Conservation (phyloP, 2,329 filamentous ascomycete species). For the Venturia aucupariae region DNA sequence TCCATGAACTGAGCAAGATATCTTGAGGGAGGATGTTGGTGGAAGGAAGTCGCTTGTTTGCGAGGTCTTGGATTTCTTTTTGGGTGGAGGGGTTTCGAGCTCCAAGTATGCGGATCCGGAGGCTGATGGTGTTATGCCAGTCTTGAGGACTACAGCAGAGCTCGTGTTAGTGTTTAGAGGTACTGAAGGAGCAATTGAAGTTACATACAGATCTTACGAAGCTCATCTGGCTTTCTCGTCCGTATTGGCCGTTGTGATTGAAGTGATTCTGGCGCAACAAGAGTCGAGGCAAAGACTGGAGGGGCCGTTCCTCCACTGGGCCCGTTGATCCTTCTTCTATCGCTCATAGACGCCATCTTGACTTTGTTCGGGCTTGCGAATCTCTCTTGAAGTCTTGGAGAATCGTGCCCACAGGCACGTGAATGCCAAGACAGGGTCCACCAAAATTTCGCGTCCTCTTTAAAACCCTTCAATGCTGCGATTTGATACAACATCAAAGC, state of each 20-base stretch:
- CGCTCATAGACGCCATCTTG: constrained; percentile 45
- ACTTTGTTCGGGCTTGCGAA: background rate
- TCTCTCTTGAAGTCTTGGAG: background rate
- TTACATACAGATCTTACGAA: constrained; percentile 76
- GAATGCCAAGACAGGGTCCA: background rate
- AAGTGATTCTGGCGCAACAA: constrained; percentile 37
- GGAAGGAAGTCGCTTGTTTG: constrained; percentile 37
- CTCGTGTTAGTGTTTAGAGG: constrained; percentile 18
- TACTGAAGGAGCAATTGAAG: constrained; percentile 1
- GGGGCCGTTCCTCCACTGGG: constrained; percentile 68
- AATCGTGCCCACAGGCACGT: background rate
- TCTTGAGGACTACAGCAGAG: constrained; percentile 64
- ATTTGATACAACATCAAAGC: background rate
- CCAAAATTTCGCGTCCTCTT: background rate
- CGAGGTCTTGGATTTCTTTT: constrained; percentile 28
- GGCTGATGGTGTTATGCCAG: constrained; percentile 83
- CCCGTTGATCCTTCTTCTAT: constrained; percentile 84
- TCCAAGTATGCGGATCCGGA: constrained; percentile 86
- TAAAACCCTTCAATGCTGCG: background rate
- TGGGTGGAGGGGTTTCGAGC: constrained; percentile 34
- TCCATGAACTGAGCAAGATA: constrained; percentile 88
- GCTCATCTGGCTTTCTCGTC: constrained; percentile 56
- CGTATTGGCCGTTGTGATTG: constrained; percentile 42
- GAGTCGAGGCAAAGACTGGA: constrained; percentile 55
- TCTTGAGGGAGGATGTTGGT: constrained; percentile 64